Percentiles rank a stretch among this genome's conserved stretches.
Conservation (phyloP, 129 eudicot genomes). For the Chrysanthemum seticuspe region DNA sequence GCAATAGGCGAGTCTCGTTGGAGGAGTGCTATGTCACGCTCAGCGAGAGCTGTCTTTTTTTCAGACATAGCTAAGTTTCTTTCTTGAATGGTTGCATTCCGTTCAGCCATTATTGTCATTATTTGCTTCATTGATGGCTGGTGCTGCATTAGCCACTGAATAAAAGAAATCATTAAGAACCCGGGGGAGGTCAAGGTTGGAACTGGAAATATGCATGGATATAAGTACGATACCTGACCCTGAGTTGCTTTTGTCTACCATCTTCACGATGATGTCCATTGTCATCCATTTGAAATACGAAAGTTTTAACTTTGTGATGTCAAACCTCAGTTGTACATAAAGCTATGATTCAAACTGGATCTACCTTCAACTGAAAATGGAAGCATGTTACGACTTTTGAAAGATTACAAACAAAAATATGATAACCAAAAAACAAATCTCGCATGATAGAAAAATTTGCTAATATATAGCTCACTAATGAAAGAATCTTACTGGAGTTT, state of each 20-base stretch:
- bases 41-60: conserved; percentile 84
- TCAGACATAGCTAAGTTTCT: conserved; percentile 82
- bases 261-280: conserved; percentile 84
- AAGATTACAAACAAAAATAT: too few relatives aligned
- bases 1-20: conserved; percentile 86
- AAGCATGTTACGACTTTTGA: neutral
- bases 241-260: conserved; percentile 80
- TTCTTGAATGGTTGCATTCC: conserved; percentile 95
- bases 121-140: conserved; percentile 97
- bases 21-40: conserved; percentile 90
- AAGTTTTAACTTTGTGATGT: conserved; percentile 18
- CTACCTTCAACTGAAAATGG: conserved; percentile 12
- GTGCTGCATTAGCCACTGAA: conserved; percentile 95
- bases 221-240: conserved; percentile 64
- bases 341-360: conserved; percentile 17
- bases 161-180: conserved; percentile 5
- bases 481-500: too few relatives aligned
- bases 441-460: too few relatives aligned
- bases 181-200: neutral
- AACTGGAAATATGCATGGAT: neutral
- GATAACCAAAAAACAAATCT: too few relatives aligned
- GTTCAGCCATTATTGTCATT: conserved; percentile 93
- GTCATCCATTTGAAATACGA: conserved; percentile 68
- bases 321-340: conserved; percentile 22
- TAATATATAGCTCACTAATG: too few relatives aligned